Evolutionary conservation across 2,329 filamentous ascomycete species (phyloP), one percentile per base, ranked within the genome.

Genomic region (Microcera coccophila): DNA sequence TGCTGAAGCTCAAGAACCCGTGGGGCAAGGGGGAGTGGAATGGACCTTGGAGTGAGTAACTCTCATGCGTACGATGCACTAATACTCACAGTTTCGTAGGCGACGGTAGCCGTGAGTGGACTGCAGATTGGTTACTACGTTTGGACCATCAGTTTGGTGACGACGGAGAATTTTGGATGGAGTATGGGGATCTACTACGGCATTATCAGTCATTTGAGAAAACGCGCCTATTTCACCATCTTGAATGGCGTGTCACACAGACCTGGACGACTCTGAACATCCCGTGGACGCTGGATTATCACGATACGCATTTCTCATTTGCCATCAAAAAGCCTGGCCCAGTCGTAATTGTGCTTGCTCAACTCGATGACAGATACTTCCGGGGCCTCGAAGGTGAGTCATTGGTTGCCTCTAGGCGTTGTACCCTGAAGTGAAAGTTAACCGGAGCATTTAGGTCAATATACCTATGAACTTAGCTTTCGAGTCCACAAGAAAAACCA

Each of bases 21-120:
- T 93, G 87, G 87, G 88, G 87, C 1, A 81, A 81, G 50, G 80
- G 78, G 22, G 87, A 90, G 64, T 93, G 87, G 87, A 85, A 79
- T 21, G 88, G 88, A 2, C 73, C 85, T 2, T 93, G 87, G 87
- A 83, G 79, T 60, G 47, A 53, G 63, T 50, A 3, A 4, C 16
- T 5, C 16, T 2, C 26, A 3, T 31, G 24, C n/a, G 22, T 11
- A 18, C 17, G 10, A 12, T 28, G 14, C 0, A 22, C 2, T 7
- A 17, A 5, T 37, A 12, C 55, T 64, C 14, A 65, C 17, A 26
- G 11, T 28, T 31, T 21, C 1, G 20, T 14, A 69, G 74, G 72
- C 3, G 88, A 93, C 58, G 88, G 88, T 0, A 88, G 84, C 5
- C 85, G 87, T 55, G 83, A 91, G 63, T 94, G 88, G 88, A 91